Conservation (phyloP, 805 yeast species). For the Yamadazyma nakazawae region DNA sequence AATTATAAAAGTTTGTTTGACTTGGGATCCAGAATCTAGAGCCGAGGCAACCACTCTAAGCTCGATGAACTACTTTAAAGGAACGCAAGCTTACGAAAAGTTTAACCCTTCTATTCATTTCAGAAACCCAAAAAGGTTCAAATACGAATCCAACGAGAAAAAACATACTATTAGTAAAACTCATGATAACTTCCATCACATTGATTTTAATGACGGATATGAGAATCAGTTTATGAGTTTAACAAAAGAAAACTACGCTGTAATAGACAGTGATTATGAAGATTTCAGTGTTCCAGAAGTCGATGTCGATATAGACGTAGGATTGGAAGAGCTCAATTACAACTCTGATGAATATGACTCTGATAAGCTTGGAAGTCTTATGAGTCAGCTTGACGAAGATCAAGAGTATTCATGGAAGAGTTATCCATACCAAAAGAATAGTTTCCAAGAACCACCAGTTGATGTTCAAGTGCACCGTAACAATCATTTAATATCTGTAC, state of each 20-base stretch:
- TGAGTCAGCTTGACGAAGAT: neutral
- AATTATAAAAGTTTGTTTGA: conserved; percentile 47
- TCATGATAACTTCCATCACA: neutral
- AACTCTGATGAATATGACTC: conserved; percentile 8
- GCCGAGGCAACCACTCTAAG: conserved; percentile 49
- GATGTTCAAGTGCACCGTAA: neutral
- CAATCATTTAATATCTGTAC: neutral
- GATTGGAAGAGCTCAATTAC: neutral
- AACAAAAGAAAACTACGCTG: conserved; percentile 1
- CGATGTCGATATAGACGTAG: conserved; percentile 5
- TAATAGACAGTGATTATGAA: conserved; percentile 2
- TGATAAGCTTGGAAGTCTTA: conserved; percentile 1
- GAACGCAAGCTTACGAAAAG: conserved; percentile 26
- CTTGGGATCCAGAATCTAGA: conserved; percentile 78
- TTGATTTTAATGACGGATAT: conserved; percentile 18
- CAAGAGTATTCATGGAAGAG: conserved; percentile 2
- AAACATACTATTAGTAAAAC: neutral
- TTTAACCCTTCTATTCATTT: conserved; percentile 2
- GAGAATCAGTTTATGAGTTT: conserved; percentile 13
- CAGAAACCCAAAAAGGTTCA: neutral
- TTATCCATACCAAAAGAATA: neutral
- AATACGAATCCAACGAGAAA: neutral
- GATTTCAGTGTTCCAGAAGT: conserved; percentile 4
- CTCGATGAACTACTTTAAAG: conserved; percentile 52
- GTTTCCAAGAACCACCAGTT: neutral